phyloP scores from a whole-genome alignment of 139 green algal genomes.

The Gonium pectorale region DNA sequence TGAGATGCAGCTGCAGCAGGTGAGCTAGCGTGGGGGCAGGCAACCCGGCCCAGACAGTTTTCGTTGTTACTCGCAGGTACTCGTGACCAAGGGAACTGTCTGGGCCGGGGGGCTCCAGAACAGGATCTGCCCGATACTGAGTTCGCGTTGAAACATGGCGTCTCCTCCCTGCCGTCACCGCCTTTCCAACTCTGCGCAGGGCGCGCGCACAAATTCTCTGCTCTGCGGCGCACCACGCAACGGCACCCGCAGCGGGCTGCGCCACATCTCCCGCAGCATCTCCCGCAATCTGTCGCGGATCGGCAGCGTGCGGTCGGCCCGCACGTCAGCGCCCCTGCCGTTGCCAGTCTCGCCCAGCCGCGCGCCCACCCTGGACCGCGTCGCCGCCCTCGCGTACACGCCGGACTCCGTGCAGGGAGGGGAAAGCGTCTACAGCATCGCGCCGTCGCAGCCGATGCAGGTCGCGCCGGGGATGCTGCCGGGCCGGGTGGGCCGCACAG shows the following conservation, averaged over 20 bases:
- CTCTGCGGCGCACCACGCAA: neutral
- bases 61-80: neutral
- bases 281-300: neutral
- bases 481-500: too few relatives aligned
- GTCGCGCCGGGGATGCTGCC: too few relatives aligned
- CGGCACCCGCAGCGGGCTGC: neutral
- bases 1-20: neutral
- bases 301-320: neutral
- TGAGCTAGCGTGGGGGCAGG: neutral
- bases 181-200: neutral
- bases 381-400: neutral
- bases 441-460: neutral
- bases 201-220: neutral
- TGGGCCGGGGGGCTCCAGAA: too few relatives aligned
- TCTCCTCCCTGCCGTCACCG: neutral
- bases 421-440: neutral
- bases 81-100: too few relatives aligned
- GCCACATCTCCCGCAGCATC: neutral
- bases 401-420: neutral
- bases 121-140: neutral
- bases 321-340: neutral
- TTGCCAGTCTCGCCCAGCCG: neutral
- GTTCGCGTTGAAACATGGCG: neutral
- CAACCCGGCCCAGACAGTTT: neutral
- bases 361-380: conserved; percentile 14